A percentile compares a stretch with the other conserved stretches of the same genome.
Conservation (phyloP, 140 eudicot species). For the Stevia rebaudiana region DNA sequence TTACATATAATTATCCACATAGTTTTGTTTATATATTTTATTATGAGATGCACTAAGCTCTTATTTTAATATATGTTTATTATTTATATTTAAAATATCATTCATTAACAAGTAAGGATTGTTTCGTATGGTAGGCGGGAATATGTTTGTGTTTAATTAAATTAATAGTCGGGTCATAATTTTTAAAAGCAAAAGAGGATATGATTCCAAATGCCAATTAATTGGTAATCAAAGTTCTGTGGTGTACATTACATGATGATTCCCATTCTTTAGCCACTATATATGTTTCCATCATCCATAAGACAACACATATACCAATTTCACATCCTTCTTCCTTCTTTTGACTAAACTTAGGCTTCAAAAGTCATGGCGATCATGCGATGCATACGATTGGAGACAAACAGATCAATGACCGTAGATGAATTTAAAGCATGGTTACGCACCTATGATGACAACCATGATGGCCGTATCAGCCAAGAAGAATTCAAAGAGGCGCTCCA, state of each 20-base stretch:
- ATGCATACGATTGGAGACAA: slow-evolving; percentile 39
- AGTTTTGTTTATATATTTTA: too few relatives aligned
- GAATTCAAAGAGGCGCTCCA: slow-evolving; percentile 52
- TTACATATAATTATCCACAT: too few relatives aligned
- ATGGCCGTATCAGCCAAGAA: slow-evolving; percentile 50
- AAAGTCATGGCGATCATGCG: slow-evolving; percentile 41
- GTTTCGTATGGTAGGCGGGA: too few relatives aligned
- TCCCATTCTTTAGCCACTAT: slow-evolving; percentile 20
- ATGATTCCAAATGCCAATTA: slow-evolving; percentile 17
- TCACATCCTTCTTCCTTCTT: not conserved
- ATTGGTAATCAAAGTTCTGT: not conserved
- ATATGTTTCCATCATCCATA: slow-evolving; percentile 7
- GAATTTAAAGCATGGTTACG: slow-evolving; percentile 62
- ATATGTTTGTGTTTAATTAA: too few relatives aligned
- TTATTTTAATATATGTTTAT: too few relatives aligned
- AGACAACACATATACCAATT: slow-evolving; percentile 3
- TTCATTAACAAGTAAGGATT: too few relatives aligned
- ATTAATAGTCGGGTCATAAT: not conserved
- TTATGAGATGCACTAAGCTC: too few relatives aligned
- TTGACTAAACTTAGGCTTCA: not conserved
- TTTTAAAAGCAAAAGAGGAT: slow-evolving; percentile 15
- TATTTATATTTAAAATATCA: too few relatives aligned
- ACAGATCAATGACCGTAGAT: slow-evolving; percentile 39
- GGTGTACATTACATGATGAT: slow-evolving; percentile 15
- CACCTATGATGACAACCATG: slow-evolving; percentile 42